Percentiles rank a stretch among this genome's conserved stretches.
phyloP scores from a whole-genome alignment of 192 early-diverging fungal genomes.

The Geranomyces michiganensis region DNA sequence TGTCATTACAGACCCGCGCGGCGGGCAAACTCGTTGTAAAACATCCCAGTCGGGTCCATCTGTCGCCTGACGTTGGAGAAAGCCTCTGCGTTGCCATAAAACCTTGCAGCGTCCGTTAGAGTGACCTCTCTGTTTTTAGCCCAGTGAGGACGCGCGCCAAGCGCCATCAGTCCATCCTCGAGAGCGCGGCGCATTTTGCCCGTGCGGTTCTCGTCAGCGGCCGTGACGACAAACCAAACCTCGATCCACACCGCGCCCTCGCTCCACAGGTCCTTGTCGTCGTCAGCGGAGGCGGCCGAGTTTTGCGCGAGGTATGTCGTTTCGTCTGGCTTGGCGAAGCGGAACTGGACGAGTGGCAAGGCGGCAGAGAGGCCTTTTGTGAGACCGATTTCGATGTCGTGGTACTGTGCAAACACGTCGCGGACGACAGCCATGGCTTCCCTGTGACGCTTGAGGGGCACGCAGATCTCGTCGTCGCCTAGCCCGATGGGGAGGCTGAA shows the following conservation, averaged over 20 bases:
- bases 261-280: neutral
- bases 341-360: slow-evolving; percentile 6
- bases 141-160: slow-evolving; percentile 5
- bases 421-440: slow-evolving; percentile 2
- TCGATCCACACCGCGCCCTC: slow-evolving; percentile 7
- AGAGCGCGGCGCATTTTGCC: neutral
- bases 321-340: neutral
- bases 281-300: neutral
- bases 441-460: slow-evolving; percentile 2
- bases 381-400: slow-evolving; percentile 2
- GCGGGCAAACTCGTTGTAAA: neutral
- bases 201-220: neutral
- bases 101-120: neutral
- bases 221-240: neutral
- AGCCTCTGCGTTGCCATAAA: neutral
- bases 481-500: slow-evolving; percentile 3
- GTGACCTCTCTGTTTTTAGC: slow-evolving; percentile 4
- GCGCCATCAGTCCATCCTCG: neutral
- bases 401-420: slow-evolving; percentile 2
- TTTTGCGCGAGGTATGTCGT: neutral
- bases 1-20: slow-evolving; percentile 2
- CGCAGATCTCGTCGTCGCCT: slow-evolving; percentile 3
- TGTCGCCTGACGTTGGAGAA: neutral
- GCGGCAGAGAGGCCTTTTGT: neutral
- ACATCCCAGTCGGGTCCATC: neutral